Base-by-base conservation (phyloP, 768 basidiomycete genomes). In the Trametes cubensis region DNA sequence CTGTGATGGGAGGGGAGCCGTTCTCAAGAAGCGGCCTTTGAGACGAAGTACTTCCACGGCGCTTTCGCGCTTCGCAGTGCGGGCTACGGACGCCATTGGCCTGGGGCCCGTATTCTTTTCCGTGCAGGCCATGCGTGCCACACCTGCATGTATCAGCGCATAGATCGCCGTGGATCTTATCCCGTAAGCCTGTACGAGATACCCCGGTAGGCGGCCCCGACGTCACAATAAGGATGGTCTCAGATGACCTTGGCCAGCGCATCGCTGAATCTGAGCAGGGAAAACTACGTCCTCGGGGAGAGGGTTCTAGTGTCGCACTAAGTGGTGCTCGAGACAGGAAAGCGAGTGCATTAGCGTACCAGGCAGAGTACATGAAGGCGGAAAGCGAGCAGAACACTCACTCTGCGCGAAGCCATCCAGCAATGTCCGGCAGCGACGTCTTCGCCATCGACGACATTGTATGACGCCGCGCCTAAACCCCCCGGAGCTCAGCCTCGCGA, bases 141-240 rank as follows among this genome's bases (percentile, higher is more conserved):
- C 41, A 41, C 39, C 40, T 18, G 28, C 28, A 20, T 57, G 34
- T 40, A 48, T 38, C 38, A 34, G 47, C 15, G 18, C 20, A 8
- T 44, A 21, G 18, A 48, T 46, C 55, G 17, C 34, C 38, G 21
- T 14, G 42, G 47, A 48, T 41, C 30, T 40, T 34, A 13, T 46
- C 28, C 42, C 21, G 13, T 26, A 28, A 8, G 13, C 10, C 28
- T 25, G 34, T 34, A 46, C 55, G 44, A 47, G 44, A 49, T 13
- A 34, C n/a, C 17, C 46, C 45, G 6, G 55, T 13, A 34, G 20
- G 46, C 8, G 21, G 56, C 46, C 28, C 34, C 45, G 45, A 47
- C 55, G 13, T 34, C n/a, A 57, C 56, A 57, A 57, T 57, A 57
- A 57, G 56, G 34, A 49, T 23, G 38, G 34, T 40, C 56, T 48